These are phyloP conservation scores for Basidioascus undulatus DNA, from an alignment of 768 basidiomycete species.

Conservation along the genomic window DNA sequence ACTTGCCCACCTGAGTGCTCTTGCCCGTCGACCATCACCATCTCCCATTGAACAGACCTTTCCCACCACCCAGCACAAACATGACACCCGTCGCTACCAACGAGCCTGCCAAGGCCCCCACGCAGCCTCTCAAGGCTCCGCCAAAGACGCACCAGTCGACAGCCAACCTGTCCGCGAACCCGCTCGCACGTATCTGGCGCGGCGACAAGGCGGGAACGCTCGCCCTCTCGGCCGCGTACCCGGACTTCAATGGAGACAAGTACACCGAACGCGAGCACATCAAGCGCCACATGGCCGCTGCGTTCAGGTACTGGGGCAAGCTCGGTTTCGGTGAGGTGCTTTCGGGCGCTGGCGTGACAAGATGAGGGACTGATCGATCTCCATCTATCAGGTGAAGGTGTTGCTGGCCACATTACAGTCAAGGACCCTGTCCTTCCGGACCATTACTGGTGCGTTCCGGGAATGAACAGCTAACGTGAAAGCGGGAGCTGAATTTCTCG, in stretches of 20 bases:
- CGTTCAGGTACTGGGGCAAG: slow-evolving; percentile 12
- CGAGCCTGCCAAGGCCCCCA: not conserved
- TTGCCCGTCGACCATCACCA: too few species aligned
- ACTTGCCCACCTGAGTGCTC: too few species aligned
- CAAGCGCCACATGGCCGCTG: slow-evolving; percentile 11
- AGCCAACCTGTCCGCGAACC: not conserved
- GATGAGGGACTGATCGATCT: not conserved
- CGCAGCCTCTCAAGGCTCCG: not conserved
- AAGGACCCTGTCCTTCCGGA: slow-evolving; percentile 5
- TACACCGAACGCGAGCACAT: slow-evolving; percentile 8
- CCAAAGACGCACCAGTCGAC: not conserved
- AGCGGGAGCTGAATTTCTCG: not conserved
- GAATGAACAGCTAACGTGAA: not conserved
- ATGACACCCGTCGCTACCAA: too few species aligned
- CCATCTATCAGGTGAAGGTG: not conserved
- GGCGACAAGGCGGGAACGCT: slow-evolving; percentile 8
- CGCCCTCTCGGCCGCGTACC: slow-evolving; percentile 1
- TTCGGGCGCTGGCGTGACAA: slow-evolving; percentile 7
- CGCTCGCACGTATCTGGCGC: slow-evolving; percentile 6
- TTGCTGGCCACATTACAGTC: slow-evolving; percentile 1
- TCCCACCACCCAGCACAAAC: too few species aligned
- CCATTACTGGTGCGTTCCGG: not conserved
- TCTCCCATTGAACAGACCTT: too few species aligned
- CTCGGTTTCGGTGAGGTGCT: slow-evolving; percentile 8
- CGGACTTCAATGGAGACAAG: slow-evolving; percentile 7